phyloP scores from a whole-genome alignment of 176 grass and related monocot species.

The Panicum miliaceum region DNA sequence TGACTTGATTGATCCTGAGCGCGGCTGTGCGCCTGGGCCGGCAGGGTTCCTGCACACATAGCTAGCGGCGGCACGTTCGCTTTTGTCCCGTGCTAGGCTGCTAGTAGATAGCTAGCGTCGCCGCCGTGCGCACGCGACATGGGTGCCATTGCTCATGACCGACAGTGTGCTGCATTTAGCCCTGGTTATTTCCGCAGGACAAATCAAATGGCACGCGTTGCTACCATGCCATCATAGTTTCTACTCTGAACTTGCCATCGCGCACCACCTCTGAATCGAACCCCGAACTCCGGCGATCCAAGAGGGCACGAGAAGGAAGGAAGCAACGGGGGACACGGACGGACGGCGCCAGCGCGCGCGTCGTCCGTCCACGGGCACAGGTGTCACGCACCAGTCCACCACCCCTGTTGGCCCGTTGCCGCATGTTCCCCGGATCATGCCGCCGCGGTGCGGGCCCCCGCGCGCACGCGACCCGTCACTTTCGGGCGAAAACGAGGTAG shows the following conservation, averaged over 20 bases:
- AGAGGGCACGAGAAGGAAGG: neutral
- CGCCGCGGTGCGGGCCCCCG: neutral
- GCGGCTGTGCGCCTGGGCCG: neutral
- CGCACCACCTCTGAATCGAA: no score
- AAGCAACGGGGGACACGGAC: neutral
- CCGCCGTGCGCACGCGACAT: neutral
- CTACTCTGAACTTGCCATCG: neutral
- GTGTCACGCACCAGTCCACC: neutral
- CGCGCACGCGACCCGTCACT: constrained; percentile 26
- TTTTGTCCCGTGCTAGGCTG: constrained; percentile 19
- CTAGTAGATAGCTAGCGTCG: neutral
- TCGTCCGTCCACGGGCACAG: neutral
- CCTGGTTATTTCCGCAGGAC: no score
- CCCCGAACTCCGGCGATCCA: neutral
- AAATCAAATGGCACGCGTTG: no score
- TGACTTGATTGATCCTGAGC: constrained; percentile 18
- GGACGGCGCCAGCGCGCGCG: neutral
- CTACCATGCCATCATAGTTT: no score
- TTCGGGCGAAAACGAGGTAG: constrained; percentile 37
- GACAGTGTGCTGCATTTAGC: neutral
- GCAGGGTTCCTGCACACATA: neutral
- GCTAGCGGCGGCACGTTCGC: neutral
- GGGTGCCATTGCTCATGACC: no score
- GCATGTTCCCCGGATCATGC: constrained; percentile 52
- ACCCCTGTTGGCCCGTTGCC: neutral